Percentiles rank a stretch among this genome's conserved stretches.
Conservation (phyloP, 2,329 filamentous ascomycete species). For the Colletotrichum acutatum region DNA sequence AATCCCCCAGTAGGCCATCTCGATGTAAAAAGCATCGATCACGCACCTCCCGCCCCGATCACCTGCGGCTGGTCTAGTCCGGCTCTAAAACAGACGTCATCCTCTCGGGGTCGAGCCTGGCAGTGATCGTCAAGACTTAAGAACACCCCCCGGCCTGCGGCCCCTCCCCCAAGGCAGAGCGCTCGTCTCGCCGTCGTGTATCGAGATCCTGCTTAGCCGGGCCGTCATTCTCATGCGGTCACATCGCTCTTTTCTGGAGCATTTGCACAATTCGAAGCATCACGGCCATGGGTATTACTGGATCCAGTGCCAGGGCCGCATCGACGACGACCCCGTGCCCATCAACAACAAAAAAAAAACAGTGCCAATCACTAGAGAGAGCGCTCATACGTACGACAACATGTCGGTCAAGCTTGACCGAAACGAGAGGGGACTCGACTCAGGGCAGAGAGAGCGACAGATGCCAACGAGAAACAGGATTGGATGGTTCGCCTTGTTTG, state of each 20-base stretch:
- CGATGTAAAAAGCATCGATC: constrained; percentile 31
- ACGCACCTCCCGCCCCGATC: constrained; percentile 30
- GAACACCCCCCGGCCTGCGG: constrained; percentile 20
- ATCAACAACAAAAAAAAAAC: constrained; percentile 1
- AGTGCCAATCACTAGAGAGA: background rate
- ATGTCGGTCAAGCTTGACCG: constrained; percentile 18
- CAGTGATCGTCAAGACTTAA: constrained; percentile 28
- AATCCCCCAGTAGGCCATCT: constrained; percentile 10
- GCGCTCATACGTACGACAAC: background rate
- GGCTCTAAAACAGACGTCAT: constrained; percentile 32
- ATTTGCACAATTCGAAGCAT: constrained; percentile 18
- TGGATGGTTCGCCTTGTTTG: constrained; percentile 26
- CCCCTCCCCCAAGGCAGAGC: background rate
- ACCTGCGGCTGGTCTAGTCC: constrained; percentile 25
- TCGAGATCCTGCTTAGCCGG: constrained; percentile 27
- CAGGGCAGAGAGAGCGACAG: background rate
- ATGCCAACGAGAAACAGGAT: constrained; percentile 17
- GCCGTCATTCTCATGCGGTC: constrained; percentile 17
- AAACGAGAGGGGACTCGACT: background rate
- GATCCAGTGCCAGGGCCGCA: constrained; percentile 24
- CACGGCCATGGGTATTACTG: constrained; percentile 9
- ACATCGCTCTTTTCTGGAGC: constrained; percentile 17
- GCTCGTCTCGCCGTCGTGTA: constrained; percentile 17
- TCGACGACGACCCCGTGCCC: constrained; percentile 11
- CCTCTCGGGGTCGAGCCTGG: constrained; percentile 23